These are phyloP conservation scores for Exobasidium cylindrosporum DNA, from an alignment of 1,284 basidiomycete genomes.

Conservation along the genomic window DNA sequence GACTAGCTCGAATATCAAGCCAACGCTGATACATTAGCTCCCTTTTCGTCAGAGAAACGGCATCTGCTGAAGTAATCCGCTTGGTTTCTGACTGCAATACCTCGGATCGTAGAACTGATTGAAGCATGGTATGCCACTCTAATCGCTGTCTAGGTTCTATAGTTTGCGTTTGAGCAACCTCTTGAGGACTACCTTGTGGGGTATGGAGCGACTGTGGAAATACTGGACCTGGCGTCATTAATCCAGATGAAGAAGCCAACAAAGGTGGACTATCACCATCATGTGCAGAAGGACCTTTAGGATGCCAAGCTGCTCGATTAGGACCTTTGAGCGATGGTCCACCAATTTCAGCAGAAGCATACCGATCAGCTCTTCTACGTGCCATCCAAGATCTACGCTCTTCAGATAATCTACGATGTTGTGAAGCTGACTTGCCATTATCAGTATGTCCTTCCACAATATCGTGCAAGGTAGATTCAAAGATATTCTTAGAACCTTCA, in stretches of 20 bases:
- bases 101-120: slow-evolving; percentile 50
- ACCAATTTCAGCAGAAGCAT: slow-evolving; percentile 7
- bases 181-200: slow-evolving; percentile 17
- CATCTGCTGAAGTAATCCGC: slow-evolving; percentile 56
- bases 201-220: slow-evolving; percentile 14
- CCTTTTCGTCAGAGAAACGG: slow-evolving; percentile 35
- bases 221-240: slow-evolving; percentile 11
- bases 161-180: slow-evolving; percentile 4
- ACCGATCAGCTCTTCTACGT: slow-evolving; percentile 2
- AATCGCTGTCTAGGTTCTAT: slow-evolving; percentile 40
- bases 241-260: slow-evolving; percentile 6
- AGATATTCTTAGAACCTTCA: neutral
- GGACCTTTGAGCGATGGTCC: slow-evolving; percentile 9
- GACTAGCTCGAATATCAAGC: slow-evolving; percentile 83
- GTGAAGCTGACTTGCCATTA: neutral
- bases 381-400: neutral
- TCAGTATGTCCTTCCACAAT: slow-evolving; percentile 13
- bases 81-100: slow-evolving; percentile 53
- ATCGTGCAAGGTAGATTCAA: neutral
- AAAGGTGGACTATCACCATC: slow-evolving; percentile 1
- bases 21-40: slow-evolving; percentile 64
- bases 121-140: slow-evolving; percentile 55
- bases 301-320: slow-evolving; percentile 16
- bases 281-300: slow-evolving; percentile 5
- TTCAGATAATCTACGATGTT: neutral